Evolutionary conservation across 768 basidiomycete genomes (phyloP).

Genomic region (Agaricus bisporus): DNA sequence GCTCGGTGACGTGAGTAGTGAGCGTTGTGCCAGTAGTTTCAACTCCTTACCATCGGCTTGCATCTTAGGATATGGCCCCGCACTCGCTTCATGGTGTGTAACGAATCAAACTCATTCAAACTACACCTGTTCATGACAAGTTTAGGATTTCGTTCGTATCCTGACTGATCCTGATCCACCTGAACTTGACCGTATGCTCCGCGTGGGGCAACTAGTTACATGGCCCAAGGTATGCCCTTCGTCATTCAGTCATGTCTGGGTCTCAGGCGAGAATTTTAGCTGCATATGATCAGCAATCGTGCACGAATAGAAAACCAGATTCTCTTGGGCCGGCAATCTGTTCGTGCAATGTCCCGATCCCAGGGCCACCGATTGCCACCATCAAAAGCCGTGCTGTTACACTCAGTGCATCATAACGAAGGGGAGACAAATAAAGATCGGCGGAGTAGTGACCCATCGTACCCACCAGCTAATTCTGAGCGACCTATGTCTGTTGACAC

Average conservation of each 20-base stretch:
- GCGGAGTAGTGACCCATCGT: slow-evolving; percentile 16
- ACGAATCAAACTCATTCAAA: neutral
- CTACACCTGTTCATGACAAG: neutral
- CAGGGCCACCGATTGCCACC: slow-evolving; percentile 19
- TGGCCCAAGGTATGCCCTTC: slow-evolving; percentile 79
- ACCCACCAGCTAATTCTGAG: slow-evolving; percentile 38
- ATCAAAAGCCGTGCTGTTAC: slow-evolving; percentile 18
- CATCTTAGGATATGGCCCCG: slow-evolving; percentile 72
- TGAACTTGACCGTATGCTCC: slow-evolving; percentile 83
- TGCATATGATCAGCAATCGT: slow-evolving; percentile 95
- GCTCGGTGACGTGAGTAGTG: slow-evolving; percentile 69
- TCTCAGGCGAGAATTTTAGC: slow-evolving; percentile 31
- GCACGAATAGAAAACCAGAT: slow-evolving; percentile 80
- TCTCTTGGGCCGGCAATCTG: slow-evolving; percentile 64
- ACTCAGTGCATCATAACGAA: slow-evolving; percentile 8
- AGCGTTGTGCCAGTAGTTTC: neutral
- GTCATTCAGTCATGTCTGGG: neutral
- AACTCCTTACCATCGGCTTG: neutral
- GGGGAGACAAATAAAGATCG: slow-evolving; percentile 8
- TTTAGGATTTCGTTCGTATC: slow-evolving; percentile 77
- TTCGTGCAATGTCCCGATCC: slow-evolving; percentile 49
- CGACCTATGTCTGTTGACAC: slow-evolving; percentile 69
- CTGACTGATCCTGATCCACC: slow-evolving; percentile 76
- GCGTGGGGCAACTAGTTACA: slow-evolving; percentile 84
- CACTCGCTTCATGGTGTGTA: slow-evolving; percentile 63